Evolutionary conservation across 257 asterid genomes (phyloP).

Genomic region (Haberlea rhodopensis): DNA sequence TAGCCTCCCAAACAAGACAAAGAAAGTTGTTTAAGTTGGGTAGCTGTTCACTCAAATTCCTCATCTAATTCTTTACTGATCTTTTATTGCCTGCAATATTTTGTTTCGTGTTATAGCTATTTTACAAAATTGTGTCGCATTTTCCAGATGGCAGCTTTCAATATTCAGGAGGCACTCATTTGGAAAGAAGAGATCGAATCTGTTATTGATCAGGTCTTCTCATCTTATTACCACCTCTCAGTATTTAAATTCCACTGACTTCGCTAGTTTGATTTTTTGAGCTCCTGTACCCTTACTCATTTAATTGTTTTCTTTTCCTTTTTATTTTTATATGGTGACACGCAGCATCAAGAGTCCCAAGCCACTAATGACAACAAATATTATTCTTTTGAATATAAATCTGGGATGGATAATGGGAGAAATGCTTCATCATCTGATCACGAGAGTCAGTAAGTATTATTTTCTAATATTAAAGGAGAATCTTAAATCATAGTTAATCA

Average conservation of each 20-base stretch:
- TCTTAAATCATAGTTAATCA: background rate
- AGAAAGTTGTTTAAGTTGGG: background rate
- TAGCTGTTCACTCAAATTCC: conserved; percentile 8
- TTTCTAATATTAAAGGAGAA: background rate
- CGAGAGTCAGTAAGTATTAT: conserved; percentile 77
- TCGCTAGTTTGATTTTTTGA: background rate
- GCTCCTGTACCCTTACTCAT: background rate
- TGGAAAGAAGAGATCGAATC: conserved; percentile 89
- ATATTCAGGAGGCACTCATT: conserved; percentile 80
- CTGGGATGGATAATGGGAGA: conserved; percentile 60
- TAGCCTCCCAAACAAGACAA: conserved; percentile 12
- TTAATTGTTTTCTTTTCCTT: background rate
- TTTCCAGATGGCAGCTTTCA: conserved; percentile 95
- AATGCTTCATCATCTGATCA: conserved; percentile 75
- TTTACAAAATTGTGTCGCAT: conserved; percentile 19
- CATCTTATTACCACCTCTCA: conserved; percentile 22
- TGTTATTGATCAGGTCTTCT: conserved; percentile 81
- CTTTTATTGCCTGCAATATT: conserved; percentile 21
- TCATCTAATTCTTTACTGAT: conserved; percentile 3
- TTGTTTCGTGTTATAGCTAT: conserved; percentile 16
- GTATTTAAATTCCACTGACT: conserved; percentile 9
- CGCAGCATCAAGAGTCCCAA: conserved; percentile 82
- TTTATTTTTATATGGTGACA: conserved; percentile 12
- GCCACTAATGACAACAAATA: conserved; percentile 55
- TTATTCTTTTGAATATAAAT: conserved; percentile 66